phyloP scores from a whole-genome alignment of 1,139 yeast genomes.

The Kodamaea suecica region DNA sequence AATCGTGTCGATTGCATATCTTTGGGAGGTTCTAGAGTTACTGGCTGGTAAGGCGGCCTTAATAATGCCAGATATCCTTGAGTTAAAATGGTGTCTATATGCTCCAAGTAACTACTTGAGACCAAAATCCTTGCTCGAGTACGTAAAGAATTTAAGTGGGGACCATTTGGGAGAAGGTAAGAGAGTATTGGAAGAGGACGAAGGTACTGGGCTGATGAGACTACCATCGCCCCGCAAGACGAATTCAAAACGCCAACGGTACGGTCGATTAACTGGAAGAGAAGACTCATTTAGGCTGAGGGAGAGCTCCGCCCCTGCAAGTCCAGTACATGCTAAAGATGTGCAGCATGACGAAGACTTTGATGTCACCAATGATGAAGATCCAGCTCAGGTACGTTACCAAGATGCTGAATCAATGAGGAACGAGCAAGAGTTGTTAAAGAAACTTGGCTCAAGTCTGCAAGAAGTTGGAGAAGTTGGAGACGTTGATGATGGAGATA shows the following conservation, averaged over 20 bases:
- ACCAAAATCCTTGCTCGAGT: slow-evolving; percentile 34
- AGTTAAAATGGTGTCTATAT: slow-evolving; percentile 51
- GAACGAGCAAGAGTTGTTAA: slow-evolving; percentile 25
- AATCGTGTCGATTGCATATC: slow-evolving; percentile 49
- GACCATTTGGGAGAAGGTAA: slow-evolving; percentile 7
- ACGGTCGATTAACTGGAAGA: slow-evolving; percentile 33
- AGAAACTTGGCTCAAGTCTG: slow-evolving; percentile 21
- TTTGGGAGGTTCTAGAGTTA: slow-evolving; percentile 44
- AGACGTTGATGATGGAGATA: not conserved
- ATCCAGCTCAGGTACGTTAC: slow-evolving; percentile 32
- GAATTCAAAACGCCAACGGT: slow-evolving; percentile 24
- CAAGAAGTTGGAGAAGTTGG: slow-evolving; percentile 1
- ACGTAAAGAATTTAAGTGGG: slow-evolving; percentile 21
- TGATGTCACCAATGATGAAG: slow-evolving; percentile 22
- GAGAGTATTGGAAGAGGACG: slow-evolving; percentile 4
- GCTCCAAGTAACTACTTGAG: slow-evolving; percentile 33
- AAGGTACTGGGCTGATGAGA: slow-evolving; percentile 13
- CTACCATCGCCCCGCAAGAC: slow-evolving; percentile 43
- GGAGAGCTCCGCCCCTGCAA: not conserved
- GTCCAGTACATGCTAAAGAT: slow-evolving; percentile 3
- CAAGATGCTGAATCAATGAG: slow-evolving; percentile 28
- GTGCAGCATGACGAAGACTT: slow-evolving; percentile 13
- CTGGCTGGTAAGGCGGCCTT: slow-evolving; percentile 19
- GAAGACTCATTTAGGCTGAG: slow-evolving; percentile 6
- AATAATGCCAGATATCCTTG: slow-evolving; percentile 34